A percentile compares a stretch with the other conserved stretches of the same genome.
Conservation (phyloP, 75 land plant species). For the Larix kaempferi region DNA sequence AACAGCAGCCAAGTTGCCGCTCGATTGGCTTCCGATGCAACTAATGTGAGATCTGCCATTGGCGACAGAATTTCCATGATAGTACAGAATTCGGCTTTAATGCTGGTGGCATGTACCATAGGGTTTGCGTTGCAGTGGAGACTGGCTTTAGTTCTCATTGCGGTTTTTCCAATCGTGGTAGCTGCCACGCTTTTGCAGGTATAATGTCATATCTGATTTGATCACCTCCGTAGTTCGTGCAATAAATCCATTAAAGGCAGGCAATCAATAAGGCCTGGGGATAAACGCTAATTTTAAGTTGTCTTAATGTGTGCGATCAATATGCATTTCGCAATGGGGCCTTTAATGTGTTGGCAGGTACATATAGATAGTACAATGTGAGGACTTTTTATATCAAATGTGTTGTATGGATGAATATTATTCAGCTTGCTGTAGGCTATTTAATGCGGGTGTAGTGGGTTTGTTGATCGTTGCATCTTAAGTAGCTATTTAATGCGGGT, state of each 20-base stretch:
- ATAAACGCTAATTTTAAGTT: neutral
- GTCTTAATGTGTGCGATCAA: no score
- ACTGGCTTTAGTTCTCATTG: conserved; percentile 80
- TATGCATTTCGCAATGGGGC: no score
- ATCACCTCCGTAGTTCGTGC: neutral
- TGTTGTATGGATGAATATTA: no score
- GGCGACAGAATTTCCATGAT: conserved; percentile 88
- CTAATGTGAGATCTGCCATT: conserved; percentile 84
- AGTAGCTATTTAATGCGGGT: no score
- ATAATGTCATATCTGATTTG: conserved; percentile 1
- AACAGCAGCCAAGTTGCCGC: conserved; percentile 70
- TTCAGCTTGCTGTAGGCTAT: no score
- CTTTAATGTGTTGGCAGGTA: no score
- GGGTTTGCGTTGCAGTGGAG: conserved; percentile 88
- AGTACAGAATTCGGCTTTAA: conserved; percentile 75
- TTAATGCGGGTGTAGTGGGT: no score
- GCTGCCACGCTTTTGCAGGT: conserved; percentile 91
- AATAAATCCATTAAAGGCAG: neutral
- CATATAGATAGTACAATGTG: no score
- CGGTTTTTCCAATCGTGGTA: conserved; percentile 82
- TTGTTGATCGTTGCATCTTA: no score
- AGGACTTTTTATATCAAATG: no score
- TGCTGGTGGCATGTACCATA: conserved; percentile 83
- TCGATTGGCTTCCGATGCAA: conserved; percentile 78
- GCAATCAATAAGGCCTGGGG: neutral